Conservation (phyloP, 164 flowering plant species). For the Umbilicus rupestris region DNA sequence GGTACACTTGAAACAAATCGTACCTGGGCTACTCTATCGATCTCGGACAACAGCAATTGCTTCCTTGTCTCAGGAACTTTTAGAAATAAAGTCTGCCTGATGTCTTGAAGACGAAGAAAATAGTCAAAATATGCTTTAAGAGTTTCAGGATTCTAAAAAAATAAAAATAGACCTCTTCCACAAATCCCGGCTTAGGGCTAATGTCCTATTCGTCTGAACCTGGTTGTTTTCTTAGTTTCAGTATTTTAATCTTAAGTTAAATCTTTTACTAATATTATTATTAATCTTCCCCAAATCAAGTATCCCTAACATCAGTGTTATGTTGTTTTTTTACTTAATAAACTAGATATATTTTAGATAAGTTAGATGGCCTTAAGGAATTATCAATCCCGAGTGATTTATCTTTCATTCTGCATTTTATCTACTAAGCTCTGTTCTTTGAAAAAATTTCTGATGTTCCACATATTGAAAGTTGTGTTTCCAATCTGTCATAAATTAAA, state of each 20-base stretch:
- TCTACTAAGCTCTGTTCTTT: too few relatives aligned
- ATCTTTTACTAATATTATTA: neutral
- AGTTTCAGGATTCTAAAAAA: neutral
- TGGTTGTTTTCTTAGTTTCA: neutral
- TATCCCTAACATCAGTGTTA: neutral
- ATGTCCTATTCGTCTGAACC: too few relatives aligned
- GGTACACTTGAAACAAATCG: neutral
- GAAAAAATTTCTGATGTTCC: too few relatives aligned
- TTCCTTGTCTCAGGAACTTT: slow-evolving; percentile 82
- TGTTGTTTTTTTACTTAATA: neutral
- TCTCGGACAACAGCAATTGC: slow-evolving; percentile 54
- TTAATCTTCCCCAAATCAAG: neutral
- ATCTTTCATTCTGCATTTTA: too few relatives aligned
- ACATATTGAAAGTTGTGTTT: too few relatives aligned
- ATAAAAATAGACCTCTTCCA: neutral
- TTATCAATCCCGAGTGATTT: too few relatives aligned
- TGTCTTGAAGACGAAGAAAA: slow-evolving; percentile 36
- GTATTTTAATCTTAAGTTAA: neutral
- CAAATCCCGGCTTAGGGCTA: too few relatives aligned
- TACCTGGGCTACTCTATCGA: slow-evolving; percentile 95
- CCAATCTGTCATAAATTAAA: too few relatives aligned
- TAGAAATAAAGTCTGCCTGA: slow-evolving; percentile 57
- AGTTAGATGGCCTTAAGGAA: neutral
- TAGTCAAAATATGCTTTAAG: slow-evolving; percentile 12
- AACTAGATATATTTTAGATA: neutral